Evolutionary conservation across 2,329 filamentous ascomycete species (phyloP), one percentile per base, ranked within the genome.

Genomic region (Fusarium veterinarium): DNA sequence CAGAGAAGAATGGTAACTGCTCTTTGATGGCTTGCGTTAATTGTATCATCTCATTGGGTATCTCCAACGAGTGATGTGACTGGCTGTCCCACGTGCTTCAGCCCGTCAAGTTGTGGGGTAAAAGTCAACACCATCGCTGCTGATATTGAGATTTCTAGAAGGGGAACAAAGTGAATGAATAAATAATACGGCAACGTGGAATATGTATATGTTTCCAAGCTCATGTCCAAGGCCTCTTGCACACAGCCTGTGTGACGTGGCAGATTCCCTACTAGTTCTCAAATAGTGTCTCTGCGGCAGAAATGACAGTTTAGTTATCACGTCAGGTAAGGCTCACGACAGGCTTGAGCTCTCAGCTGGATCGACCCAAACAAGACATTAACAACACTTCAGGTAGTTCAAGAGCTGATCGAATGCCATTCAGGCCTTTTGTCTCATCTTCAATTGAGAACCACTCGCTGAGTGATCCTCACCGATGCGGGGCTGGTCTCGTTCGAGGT

Each of bases 1-100:
- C 13, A 12, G 8, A 10, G 16, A 3, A 19, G 4, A 35, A 8
- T 9, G 0, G 7, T 9, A 5, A 16, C 5, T 28, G 6, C 12
- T 28, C n/a, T 52, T 20, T 20, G 12, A 19, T 37, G n/a, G n/a
- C 17, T 52, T 16, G 17, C 16, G 49, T 37, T 1, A 52, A 37
- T 52, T 35, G 31, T 16, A 16, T 1, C 9, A 52, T 35, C 31
- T 20, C n/a, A 25, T 35, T 25, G 48, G 49, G 19, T 28, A 38
- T 7, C 10, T 52, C 13, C 19, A 13, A 8, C 23, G 33, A 52
- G 33, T 52, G 33, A 52, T 52, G 23, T 52, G 23, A 38, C 23
- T 38, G 49, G 49, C 49, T 28, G 10, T n/a, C 33, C 13, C 49
- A 38, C 23, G 23, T 52, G 33, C 23, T 16, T 37, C 12, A 11